Evolutionary conservation across 768 basidiomycete species (phyloP).

Genomic region (Pisolithus tinctorius): DNA sequence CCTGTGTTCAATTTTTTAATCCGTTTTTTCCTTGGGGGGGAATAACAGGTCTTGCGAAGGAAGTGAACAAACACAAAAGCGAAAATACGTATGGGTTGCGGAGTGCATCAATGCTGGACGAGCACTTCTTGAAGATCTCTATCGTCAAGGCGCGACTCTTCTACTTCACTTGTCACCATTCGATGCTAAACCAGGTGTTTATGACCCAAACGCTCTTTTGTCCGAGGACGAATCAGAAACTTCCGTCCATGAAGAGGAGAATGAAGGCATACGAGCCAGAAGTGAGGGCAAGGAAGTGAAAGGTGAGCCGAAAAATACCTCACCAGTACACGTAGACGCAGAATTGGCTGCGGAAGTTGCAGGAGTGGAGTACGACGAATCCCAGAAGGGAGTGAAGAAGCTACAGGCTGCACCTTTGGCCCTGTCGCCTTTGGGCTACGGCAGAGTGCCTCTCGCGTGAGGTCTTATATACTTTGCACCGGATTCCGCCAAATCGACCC

Average conservation of each 20-base stretch:
- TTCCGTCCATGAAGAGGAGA: slow-evolving; percentile 26
- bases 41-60: slow-evolving; percentile 48
- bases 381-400: slow-evolving; percentile 70
- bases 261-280: slow-evolving; percentile 5
- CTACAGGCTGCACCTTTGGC: slow-evolving; percentile 29
- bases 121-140: slow-evolving; percentile 78
- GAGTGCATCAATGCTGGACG: slow-evolving; percentile 90
- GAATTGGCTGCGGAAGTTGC: slow-evolving; percentile 84
- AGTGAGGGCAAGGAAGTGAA: slow-evolving; percentile 28
- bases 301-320: slow-evolving; percentile 21
- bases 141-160: slow-evolving; percentile 76
- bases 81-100: slow-evolving; percentile 92
- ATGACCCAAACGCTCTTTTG: slow-evolving; percentile 50
- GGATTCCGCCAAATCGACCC: no score
- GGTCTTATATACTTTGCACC: no score
- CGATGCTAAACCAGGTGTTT: slow-evolving; percentile 72
- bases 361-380: slow-evolving; percentile 72
- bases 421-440: no score
- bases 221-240: slow-evolving; percentile 10
- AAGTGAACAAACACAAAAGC: slow-evolving; percentile 53
- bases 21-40: slow-evolving; percentile 80
- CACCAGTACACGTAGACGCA: slow-evolving; percentile 41
- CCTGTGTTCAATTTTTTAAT: slow-evolving; percentile 92
- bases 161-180: slow-evolving; percentile 97
- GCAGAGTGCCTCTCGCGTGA: no score